Evolutionary conservation across 192 early-diverging fungal species (phyloP), one percentile per base, ranked within the genome.

Genomic region (Podila horticola): DNA sequence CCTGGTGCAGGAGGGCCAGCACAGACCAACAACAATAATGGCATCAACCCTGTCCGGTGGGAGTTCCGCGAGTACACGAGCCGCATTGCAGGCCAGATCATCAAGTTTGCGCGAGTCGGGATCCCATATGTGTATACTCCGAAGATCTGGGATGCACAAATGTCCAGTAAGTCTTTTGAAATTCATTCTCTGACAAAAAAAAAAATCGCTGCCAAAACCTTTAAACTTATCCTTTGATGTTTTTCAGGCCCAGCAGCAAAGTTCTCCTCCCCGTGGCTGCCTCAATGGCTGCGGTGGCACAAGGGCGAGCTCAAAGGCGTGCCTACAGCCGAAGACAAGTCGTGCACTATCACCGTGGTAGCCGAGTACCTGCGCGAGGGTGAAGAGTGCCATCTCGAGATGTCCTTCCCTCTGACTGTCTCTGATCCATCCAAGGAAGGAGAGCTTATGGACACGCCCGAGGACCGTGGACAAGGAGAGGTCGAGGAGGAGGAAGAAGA

Each of bases 131-230:
- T 87, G 31, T 94, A 90, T 82, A 83, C 90, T 12, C 93, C 93
- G 29, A 84, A 86, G 12, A 87, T 94, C 45, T 93, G 89, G 89
- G 93, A 94, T 75, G 93, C 93, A 7, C 93, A 94, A 79, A 86
- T 93, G 69, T 88, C 87, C 71, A 74, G 74, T 79, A 86, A 48
- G 83, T 62, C 13, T 67, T 61, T 63, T 66, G 15, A 17, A 48
- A 60, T 28, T 22, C 41, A 22, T 50, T 66, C 41, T 41, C 51
- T 10, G 1, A 4, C 34, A 36, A 38, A 34, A 62, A 6, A 31
- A 61, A 26, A 31, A 13, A 24, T 26, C 22, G 38, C 22, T 11
- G 20, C 6, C 33, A 63, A 36, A 19, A 38, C 33, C 7, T 41
- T 38, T 22, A 29, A 28, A 3, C 24, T 8, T 57, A n/a, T 33